Percentiles rank a stretch among this genome's conserved stretches.
Evolutionary conservation across 2,329 filamentous ascomycete species (phyloP).

Genomic region (Alternaria angustiovoidea): DNA sequence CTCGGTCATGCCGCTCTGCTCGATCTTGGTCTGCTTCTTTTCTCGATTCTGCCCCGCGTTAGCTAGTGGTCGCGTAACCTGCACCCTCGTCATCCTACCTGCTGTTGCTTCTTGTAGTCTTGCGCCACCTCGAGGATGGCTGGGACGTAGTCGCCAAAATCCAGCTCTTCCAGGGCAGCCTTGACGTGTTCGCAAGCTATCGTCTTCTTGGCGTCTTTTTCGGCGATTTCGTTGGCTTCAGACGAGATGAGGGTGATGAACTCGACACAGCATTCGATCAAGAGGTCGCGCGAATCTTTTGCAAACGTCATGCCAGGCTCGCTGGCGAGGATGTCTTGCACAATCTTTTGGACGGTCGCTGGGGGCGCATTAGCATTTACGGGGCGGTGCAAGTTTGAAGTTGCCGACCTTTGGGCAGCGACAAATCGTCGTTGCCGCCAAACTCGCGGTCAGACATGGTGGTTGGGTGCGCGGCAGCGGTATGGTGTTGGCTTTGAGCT

Average conservation of each 20-base stretch:
- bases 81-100: conserved; percentile 64
- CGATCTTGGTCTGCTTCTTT: conserved; percentile 97
- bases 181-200: conserved; percentile 98
- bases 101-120: conserved; percentile 91
- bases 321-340: conserved; percentile 87
- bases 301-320: conserved; percentile 84
- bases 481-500: conserved; percentile 17
- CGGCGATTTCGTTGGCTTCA: conserved; percentile 97
- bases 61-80: conserved; percentile 14
- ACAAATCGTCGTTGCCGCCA: conserved; percentile 54
- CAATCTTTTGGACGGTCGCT: conserved; percentile 82
- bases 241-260: conserved; percentile 99
- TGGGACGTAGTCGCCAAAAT: conserved; percentile 90
- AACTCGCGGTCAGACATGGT: conserved; percentile 55
- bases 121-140: conserved; percentile 86
- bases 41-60: conserved; percentile 75
- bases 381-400: not conserved
- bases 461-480: conserved; percentile 24
- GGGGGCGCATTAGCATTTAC: conserved; percentile 27
- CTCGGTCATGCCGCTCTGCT: conserved; percentile 89
- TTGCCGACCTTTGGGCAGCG: conserved; percentile 51
- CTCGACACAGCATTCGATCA: conserved; percentile 99
- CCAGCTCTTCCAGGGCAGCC: conserved; percentile 89
- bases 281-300: conserved; percentile 91
- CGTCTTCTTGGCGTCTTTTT: conserved; percentile 99